phyloP scores from a whole-genome alignment of 148 eudicot genomes.

The Mesembryanthemum crystallinum region DNA sequence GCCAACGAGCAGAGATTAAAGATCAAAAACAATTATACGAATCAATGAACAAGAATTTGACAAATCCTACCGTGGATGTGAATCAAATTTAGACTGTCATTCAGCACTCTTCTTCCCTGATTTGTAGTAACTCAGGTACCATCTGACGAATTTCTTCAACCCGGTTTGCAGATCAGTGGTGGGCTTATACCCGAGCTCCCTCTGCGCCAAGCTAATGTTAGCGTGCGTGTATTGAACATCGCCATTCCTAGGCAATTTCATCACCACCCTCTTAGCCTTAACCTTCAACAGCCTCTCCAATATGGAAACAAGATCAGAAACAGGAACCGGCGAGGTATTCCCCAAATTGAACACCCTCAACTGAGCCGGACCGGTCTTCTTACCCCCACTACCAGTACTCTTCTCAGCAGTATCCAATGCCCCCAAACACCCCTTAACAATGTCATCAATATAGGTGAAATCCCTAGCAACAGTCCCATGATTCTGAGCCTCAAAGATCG shows the following conservation, averaged over 20 bases:
- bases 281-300: constrained; percentile 69
- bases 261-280: constrained; percentile 62
- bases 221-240: constrained; percentile 81
- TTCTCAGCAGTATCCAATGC: constrained; percentile 81
- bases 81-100: constrained; percentile 31
- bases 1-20: constrained; percentile 29
- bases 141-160: constrained; percentile 72
- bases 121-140: constrained; percentile 71
- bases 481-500: constrained; percentile 63
- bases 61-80: constrained; percentile 35
- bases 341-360: constrained; percentile 78
- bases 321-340: constrained; percentile 83
- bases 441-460: constrained; percentile 82
- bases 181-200: constrained; percentile 76
- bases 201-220: constrained; percentile 64
- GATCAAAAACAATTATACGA: constrained; percentile 50
- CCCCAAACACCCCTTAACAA: constrained; percentile 80
- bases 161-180: constrained; percentile 70
- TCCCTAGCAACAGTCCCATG: constrained; percentile 81
- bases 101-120: constrained; percentile 53
- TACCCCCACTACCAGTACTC: constrained; percentile 87
- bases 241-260: constrained; percentile 77
- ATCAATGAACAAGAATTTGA: constrained; percentile 48
- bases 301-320: constrained; percentile 70
- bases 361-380: constrained; percentile 68